Percentiles rank a stretch among this genome's conserved stretches.
Conservation (phyloP, 768 basidiomycete species). For the Saitozyma sp. region DNA sequence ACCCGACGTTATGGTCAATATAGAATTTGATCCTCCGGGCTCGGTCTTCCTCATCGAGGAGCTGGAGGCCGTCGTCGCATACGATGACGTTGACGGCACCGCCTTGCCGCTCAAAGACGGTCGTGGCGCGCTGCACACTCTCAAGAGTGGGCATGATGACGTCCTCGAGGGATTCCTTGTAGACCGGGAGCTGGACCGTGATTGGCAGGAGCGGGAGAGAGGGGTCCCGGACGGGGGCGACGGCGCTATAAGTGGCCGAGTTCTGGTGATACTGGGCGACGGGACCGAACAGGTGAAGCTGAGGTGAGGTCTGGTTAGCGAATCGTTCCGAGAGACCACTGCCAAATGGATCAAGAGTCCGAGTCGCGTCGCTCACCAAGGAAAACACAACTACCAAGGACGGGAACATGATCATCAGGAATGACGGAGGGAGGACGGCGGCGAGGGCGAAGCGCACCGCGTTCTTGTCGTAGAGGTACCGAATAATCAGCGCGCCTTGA, state of each 20-base stretch:
- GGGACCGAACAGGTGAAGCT: constrained; percentile 60
- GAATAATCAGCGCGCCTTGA: constrained; percentile 61
- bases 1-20: constrained; percentile 67
- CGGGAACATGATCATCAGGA: constrained; percentile 58
- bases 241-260: constrained; percentile 69
- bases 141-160: constrained; percentile 62
- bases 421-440: constrained; percentile 65
- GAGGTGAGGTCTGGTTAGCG: background rate
- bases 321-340: too few species aligned
- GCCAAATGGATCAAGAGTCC: constrained; percentile 2
- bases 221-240: constrained; percentile 8
- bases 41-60: constrained; percentile 63
- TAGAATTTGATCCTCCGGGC: constrained; percentile 72
- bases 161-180: constrained; percentile 56
- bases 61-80: constrained; percentile 79
- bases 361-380: constrained; percentile 37
- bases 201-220: constrained; percentile 8
- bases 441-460: constrained; percentile 67
- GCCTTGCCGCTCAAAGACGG: constrained; percentile 80
- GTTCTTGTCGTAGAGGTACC: constrained; percentile 66
- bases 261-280: constrained; percentile 81
- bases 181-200: constrained; percentile 73
- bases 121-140: constrained; percentile 80
- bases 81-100: constrained; percentile 76
- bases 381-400: constrained; percentile 35